Evolutionary conservation across 257 asterid genomes (phyloP).

Genomic region (Solanum commersonii): DNA sequence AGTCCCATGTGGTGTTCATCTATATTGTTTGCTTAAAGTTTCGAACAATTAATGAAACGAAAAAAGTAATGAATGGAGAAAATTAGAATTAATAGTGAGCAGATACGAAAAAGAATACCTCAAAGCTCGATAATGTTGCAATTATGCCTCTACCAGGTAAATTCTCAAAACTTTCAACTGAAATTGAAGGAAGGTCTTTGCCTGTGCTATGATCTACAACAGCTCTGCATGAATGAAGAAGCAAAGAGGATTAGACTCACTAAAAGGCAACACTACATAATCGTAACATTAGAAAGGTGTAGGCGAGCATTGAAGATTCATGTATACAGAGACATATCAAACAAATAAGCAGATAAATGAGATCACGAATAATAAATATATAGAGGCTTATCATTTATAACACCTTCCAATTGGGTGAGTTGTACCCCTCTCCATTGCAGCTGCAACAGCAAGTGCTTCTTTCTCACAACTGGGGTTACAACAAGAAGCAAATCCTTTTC

Average conservation of each 20-base stretch:
- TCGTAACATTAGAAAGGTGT: not conserved
- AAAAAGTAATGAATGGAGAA: not conserved
- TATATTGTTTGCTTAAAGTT: not conserved
- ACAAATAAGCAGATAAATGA: not conserved
- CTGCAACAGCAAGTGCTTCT: constrained; percentile 98
- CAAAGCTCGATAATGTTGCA: constrained; percentile 72
- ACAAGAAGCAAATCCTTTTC: constrained; percentile 43
- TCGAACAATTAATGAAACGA: not conserved
- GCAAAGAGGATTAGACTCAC: not conserved
- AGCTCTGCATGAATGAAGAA: constrained; percentile 54
- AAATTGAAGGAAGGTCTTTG: constrained; percentile 87
- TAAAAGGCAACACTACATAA: not conserved
- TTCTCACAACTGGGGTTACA: constrained; percentile 94
- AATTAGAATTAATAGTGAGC: not conserved
- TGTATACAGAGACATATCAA: not conserved
- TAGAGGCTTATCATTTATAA: not conserved
- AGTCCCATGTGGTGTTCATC: not conserved
- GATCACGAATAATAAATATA: not conserved
- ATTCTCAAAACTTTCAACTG: constrained; percentile 84
- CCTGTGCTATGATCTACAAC: constrained; percentile 91
- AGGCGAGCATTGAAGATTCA: not conserved
- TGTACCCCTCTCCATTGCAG: constrained; percentile 99
- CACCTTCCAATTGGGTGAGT: constrained; percentile 99
- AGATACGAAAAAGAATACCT: constrained; percentile 37
- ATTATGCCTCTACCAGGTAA: constrained; percentile 91